These are phyloP conservation scores for Raddia distichophylla DNA, from an alignment of 176 grass and related monocot genomes.

Conservation along the genomic window DNA sequence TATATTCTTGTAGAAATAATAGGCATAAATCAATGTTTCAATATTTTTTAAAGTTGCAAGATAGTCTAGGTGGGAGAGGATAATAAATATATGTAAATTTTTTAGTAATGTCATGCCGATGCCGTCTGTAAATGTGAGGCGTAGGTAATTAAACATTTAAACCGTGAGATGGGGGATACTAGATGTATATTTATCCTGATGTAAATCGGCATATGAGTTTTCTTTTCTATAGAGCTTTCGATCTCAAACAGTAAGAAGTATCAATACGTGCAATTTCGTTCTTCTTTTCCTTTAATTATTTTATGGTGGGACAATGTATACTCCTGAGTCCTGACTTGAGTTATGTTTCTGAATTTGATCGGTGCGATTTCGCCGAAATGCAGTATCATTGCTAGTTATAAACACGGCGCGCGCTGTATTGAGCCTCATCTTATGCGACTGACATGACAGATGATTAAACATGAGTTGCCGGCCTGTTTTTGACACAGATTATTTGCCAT, in stretches of 20 bases:
- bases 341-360: not conserved
- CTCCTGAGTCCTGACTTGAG: not conserved
- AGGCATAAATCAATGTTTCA: constrained; percentile 30
- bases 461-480: not conserved
- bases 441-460: not conserved
- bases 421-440: not conserved
- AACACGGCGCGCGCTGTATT: not conserved
- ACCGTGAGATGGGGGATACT: constrained; percentile 17
- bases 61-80: constrained; percentile 44
- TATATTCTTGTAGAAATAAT: constrained; percentile 44
- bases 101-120: constrained; percentile 16
- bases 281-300: not conserved
- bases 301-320: not conserved
- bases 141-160: constrained; percentile 42
- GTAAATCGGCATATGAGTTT: constrained; percentile 42
- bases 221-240: not conserved
- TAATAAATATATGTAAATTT: constrained; percentile 43
- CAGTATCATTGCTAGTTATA: not conserved
- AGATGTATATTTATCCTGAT: constrained; percentile 48
- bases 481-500: not conserved
- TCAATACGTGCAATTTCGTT: not conserved
- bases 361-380: not conserved
- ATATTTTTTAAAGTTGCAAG: constrained; percentile 42
- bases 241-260: not conserved
- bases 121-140: constrained; percentile 55